Evolutionary conservation across 1,284 basidiomycete genomes (phyloP).

Genomic region (Gymnopus androsaceus): DNA sequence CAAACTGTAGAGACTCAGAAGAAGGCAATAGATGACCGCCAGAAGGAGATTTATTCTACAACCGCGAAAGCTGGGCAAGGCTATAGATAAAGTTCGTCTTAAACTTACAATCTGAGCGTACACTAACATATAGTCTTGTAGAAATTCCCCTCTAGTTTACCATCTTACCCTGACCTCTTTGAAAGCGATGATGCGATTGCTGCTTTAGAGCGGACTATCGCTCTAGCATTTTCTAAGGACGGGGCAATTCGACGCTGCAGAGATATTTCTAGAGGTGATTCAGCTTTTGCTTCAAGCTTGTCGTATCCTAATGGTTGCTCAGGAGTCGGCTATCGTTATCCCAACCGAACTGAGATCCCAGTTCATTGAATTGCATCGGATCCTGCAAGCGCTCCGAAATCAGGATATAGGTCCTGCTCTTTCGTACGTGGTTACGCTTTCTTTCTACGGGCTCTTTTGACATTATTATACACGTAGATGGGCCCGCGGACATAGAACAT

Average conservation of each 20-base stretch:
- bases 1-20: conserved; percentile 68
- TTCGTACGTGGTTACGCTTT: conserved; percentile 46
- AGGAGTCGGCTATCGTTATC: conserved; percentile 76
- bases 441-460: conserved; percentile 13
- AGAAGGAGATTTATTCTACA: conserved; percentile 84
- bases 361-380: conserved; percentile 74
- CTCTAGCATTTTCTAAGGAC: conserved; percentile 78
- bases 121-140: conserved; percentile 30
- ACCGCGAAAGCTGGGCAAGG: conserved; percentile 79
- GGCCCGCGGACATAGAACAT: conserved; percentile 67
- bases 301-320: conserved; percentile 11
- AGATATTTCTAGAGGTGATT: conserved; percentile 70
- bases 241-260: conserved; percentile 75
- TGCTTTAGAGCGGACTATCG: conserved; percentile 75
- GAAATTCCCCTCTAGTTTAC: conserved; percentile 72
- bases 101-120: neutral
- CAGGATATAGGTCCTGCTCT: conserved; percentile 77
- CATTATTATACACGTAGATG: conserved; percentile 53
- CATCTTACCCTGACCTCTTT: conserved; percentile 73
- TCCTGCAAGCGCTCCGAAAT: conserved; percentile 67
- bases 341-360: conserved; percentile 56
- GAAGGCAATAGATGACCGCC: conserved; percentile 83
- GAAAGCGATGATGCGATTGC: conserved; percentile 55
- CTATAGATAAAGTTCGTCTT: conserved; percentile 77
- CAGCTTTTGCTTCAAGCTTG: neutral